phyloP scores from a whole-genome alignment of 768 basidiomycete genomes.

The Amanita exitialis region DNA sequence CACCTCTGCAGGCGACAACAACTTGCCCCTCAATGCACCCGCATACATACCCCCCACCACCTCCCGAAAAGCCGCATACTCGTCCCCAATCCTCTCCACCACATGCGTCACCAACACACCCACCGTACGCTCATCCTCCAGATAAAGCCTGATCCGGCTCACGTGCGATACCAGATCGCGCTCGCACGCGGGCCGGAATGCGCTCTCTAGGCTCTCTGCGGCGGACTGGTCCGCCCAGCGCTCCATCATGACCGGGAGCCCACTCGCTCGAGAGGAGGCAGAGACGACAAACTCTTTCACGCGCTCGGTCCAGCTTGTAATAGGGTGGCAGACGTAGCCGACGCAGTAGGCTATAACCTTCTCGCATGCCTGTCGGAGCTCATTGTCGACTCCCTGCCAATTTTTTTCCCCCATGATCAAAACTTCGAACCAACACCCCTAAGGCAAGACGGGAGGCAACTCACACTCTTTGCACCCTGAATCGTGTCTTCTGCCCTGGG shows the following conservation, averaged over 20 bases:
- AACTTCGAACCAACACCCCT: no score
- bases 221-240: constrained; percentile 41
- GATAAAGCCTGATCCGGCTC: constrained; percentile 58
- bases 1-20: constrained; percentile 23
- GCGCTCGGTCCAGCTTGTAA: constrained; percentile 55
- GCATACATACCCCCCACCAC: constrained; percentile 41
- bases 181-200: constrained; percentile 46
- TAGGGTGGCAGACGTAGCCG: constrained; percentile 42
- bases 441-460: constrained; percentile 8
- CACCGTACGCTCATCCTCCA: constrained; percentile 74
- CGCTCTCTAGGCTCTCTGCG: constrained; percentile 37
- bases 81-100: constrained; percentile 62
- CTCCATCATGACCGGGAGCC: constrained; percentile 24
- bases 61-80: constrained; percentile 67
- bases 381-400: constrained; percentile 43
- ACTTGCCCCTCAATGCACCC: constrained; percentile 20
- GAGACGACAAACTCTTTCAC: constrained; percentile 18
- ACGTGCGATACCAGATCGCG: constrained; percentile 46
- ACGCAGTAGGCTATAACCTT: constrained; percentile 63
- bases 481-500: constrained; percentile 51
- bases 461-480: constrained; percentile 63
- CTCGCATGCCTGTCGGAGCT: constrained; percentile 80
- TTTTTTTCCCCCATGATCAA: no score
- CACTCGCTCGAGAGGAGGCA: constrained; percentile 6
- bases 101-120: constrained; percentile 70